Base-by-base conservation (phyloP, 108 stramenopile genomes). In the Licmophora abbreviata region DNA sequence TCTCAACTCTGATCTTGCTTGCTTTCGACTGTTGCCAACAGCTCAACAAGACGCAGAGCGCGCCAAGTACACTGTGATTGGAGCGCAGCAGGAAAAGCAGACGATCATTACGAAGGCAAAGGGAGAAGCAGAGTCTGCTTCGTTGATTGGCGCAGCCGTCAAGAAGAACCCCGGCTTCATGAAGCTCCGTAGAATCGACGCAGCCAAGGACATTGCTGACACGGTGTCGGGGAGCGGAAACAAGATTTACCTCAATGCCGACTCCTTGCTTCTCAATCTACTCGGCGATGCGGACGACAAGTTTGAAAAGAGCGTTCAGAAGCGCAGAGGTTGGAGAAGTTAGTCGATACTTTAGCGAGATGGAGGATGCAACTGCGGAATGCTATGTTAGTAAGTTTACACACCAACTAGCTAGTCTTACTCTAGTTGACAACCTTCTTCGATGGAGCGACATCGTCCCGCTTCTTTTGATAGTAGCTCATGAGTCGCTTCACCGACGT, bases 151-250 rank as follows among this genome's bases (percentile, higher is more conserved):
- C 63, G 68, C 71, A 33, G 97, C 99, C 47, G 96, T 99, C 69
- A 88, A 94, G 84, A 88, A 86, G 69, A 99, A 99, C 64, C 99
- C 97, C 54, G 99, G 95, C 15, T 99, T 99, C 68, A 88, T 99
- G 78, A 90, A 97, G 70, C 82, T 99, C 51, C 85, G 97, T 49
- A 80, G 95, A 47, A 97, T 99, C 70, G 97, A 99, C 65, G 97
- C 97, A 10, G 97, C 99, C 9, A 86, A 85, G 60, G 97, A 99
- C 34, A 98, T 99, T 71, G 97, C 99, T 31, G 74, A 92, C 56
- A 96, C 88, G 55, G 87, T 98, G 4, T 58, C 80, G 23, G 69
- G 61, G 41, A 85, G 82, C 40, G 87, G 86, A 41, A 98, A 98
- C 74, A 95, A 88, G 76, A 85, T 98, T 9, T 99, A 95, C 68